Evolutionary conservation across 2,329 filamentous ascomycete genomes (phyloP).

Genomic region (Scleromitrula shiraiana): DNA sequence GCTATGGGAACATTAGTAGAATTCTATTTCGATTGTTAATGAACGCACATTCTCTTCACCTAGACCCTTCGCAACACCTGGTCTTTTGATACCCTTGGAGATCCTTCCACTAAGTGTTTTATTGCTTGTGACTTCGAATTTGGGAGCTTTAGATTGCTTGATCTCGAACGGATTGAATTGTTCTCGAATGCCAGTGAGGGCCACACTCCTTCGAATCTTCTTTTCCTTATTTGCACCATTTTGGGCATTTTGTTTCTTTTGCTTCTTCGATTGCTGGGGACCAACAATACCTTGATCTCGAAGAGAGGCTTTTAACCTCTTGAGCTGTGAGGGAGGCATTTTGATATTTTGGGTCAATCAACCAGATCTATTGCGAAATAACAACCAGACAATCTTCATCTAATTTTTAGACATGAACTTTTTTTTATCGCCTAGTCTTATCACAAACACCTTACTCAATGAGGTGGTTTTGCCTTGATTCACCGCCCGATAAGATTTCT

Average conservation of each 20-base stretch:
- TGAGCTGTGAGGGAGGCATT: conserved; percentile 95
- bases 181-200: conserved; percentile 80
- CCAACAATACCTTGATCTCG: conserved; percentile 83
- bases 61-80: conserved; percentile 74
- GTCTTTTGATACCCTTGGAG: conserved; percentile 56
- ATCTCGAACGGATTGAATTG: conserved; percentile 98
- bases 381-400: no score
- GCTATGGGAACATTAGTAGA: conserved; percentile 14
- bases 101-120: conserved; percentile 43
- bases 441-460: background rate
- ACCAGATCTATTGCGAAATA: background rate
- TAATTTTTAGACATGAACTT: no score
- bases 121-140: conserved; percentile 75
- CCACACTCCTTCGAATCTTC: conserved; percentile 66
- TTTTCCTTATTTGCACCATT: conserved; percentile 61
- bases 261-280: conserved; percentile 91
- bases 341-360: conserved; percentile 17
- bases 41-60: conserved; percentile 71
- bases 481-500: conserved; percentile 5
- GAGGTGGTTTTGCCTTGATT: background rate
- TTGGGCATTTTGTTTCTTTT: conserved; percentile 67
- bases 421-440: conserved; percentile 19
- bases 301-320: conserved; percentile 86
- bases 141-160: conserved; percentile 69
- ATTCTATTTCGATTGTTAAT: background rate